Evolutionary conservation across 2,329 filamentous ascomycete genomes (phyloP).

Genomic region (Thielaviopsis musarum): DNA sequence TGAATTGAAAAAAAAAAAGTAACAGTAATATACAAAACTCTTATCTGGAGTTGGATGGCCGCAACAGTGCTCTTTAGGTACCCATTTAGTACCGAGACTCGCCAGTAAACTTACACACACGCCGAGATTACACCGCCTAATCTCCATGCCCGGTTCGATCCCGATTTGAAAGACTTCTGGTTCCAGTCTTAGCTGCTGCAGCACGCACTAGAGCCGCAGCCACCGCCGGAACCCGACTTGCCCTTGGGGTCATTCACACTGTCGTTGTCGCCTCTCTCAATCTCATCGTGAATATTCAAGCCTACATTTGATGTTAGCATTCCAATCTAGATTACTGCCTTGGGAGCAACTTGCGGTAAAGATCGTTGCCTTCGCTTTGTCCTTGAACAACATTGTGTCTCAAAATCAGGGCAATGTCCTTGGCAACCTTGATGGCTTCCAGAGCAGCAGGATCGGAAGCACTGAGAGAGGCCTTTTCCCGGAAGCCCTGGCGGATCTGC

Average conservation of each 20-base stretch:
- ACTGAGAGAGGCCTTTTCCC: constrained; percentile 43
- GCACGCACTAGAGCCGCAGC: constrained; percentile 10
- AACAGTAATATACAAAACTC: not conserved
- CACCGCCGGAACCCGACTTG: not conserved
- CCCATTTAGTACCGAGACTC: not conserved
- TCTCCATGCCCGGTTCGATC: not conserved
- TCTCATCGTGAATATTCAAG: constrained; percentile 77
- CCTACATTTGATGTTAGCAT: constrained; percentile 30
- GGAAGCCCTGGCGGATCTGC: constrained; percentile 61
- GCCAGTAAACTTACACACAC: not conserved
- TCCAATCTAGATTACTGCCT: not conserved
- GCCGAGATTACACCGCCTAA: not conserved
- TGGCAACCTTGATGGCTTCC: constrained; percentile 57
- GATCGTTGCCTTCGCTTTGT: constrained; percentile 30
- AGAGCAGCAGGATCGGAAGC: constrained; percentile 39
- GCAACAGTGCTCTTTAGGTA: not conserved
- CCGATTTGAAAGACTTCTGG: not conserved
- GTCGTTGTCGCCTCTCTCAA: constrained; percentile 85
- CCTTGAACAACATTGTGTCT: constrained; percentile 82
- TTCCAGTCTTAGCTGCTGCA: not conserved
- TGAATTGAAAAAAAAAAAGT: not conserved
- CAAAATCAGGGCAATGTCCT: constrained; percentile 67
- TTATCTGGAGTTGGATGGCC: not conserved
- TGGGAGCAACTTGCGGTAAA: constrained; percentile 39
- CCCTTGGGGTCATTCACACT: constrained; percentile 43